phyloP scores from a whole-genome alignment of 495 filamentous ascomycete species.

The Thozetella sp. region DNA sequence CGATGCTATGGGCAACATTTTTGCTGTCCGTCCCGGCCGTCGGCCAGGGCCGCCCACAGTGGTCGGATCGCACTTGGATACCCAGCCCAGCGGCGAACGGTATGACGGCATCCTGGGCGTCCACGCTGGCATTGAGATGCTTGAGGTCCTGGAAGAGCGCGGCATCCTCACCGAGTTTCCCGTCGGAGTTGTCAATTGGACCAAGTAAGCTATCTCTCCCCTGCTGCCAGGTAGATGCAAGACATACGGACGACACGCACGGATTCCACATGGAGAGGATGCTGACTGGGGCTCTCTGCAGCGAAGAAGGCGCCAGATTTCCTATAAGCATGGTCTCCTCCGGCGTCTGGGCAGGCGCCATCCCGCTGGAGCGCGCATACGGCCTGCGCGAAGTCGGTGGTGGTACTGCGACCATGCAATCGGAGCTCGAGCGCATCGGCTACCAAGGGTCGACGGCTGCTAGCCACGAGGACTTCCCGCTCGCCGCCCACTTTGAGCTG shows the following conservation, averaged over 20 bases:
- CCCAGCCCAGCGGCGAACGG: slow-evolving; percentile 74
- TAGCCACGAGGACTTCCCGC: slow-evolving; percentile 61
- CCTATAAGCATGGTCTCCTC: slow-evolving; percentile 76
- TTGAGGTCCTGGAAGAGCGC: slow-evolving; percentile 69
- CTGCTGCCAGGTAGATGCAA: too few species aligned
- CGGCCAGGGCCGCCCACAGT: slow-evolving; percentile 51
- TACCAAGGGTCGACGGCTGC: slow-evolving; percentile 64
- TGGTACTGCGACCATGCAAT: slow-evolving; percentile 60
- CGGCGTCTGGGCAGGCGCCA: slow-evolving; percentile 75
- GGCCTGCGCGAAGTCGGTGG: slow-evolving; percentile 54
- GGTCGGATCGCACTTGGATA: slow-evolving; percentile 77
- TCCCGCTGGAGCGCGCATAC: slow-evolving; percentile 61
- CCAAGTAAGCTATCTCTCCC: slow-evolving; percentile 49
- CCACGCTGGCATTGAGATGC: slow-evolving; percentile 69
- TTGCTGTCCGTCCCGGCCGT: slow-evolving; percentile 66
- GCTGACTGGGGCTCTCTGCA: slow-evolving; percentile 27
- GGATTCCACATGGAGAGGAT: not conserved
- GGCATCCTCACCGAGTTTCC: slow-evolving; percentile 70
- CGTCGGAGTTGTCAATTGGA: slow-evolving; percentile 79
- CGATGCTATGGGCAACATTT: slow-evolving; percentile 67
- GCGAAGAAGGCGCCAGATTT: slow-evolving; percentile 80
- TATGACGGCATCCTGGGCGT: slow-evolving; percentile 81
- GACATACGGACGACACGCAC: too few species aligned
- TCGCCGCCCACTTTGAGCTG: slow-evolving; percentile 82
- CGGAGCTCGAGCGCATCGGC: slow-evolving; percentile 69